phyloP scores from a whole-genome alignment of 306 rosid genomes.

The Senna tora region DNA sequence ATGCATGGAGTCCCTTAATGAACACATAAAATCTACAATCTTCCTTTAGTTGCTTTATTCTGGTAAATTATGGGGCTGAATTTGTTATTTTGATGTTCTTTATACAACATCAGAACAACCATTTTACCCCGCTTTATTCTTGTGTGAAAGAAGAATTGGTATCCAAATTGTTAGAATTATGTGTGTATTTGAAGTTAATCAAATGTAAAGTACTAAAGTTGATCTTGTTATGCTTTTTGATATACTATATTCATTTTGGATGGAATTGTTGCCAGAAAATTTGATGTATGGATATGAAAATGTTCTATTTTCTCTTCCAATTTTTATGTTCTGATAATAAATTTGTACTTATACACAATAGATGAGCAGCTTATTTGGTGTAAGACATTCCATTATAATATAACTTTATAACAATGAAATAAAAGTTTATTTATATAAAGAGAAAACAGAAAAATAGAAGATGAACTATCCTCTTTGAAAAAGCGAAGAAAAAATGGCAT shows the following conservation, averaged over 20 bases:
- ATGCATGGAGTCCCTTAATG: constrained; percentile 11
- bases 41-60: constrained; percentile 26
- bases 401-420: neutral
- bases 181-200: neutral
- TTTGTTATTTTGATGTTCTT: neutral
- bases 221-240: neutral
- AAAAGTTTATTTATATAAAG: neutral
- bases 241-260: neutral
- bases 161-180: neutral
- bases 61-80: constrained; percentile 5
- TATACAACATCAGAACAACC: neutral
- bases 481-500: neutral
- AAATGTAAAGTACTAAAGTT: neutral
- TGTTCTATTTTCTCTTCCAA: neutral
- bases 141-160: neutral
- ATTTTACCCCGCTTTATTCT: neutral
- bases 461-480: neutral
- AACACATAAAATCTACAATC: constrained; percentile 28
- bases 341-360: too few species aligned
- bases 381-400: neutral
- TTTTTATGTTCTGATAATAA: too few species aligned
- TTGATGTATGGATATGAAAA: neutral
- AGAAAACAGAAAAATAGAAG: neutral
- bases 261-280: neutral
- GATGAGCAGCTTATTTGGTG: neutral